Evolutionary conservation across 2,329 filamentous ascomycete genomes (phyloP), one percentile per base, ranked within the genome.

Genomic region (Fusarium sp.): DNA sequence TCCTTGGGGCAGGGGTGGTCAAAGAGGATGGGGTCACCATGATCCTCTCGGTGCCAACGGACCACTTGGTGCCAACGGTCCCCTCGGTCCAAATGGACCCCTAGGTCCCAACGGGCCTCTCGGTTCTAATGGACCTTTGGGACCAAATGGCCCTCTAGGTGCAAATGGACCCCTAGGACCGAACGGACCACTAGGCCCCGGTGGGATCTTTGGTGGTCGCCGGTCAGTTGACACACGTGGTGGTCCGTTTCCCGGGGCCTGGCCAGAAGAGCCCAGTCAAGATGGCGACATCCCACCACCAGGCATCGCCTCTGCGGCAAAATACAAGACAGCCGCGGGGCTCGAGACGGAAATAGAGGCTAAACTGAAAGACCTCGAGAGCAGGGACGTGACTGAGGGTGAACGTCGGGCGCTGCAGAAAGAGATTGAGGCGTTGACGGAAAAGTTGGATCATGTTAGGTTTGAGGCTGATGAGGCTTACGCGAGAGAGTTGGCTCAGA

Each of bases 381-480:
- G 76, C 20, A 65, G 72, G 7, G 71, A 72, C 11, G 61, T 73
- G n/a, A 69, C 78, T 1, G 67, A 70, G 13, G 64, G 57, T 10
- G 69, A 73, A 33, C 71, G 68, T 44, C 53, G 57, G 6, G 75
- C 70, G 6, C 38, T 74, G 34, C 78, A 79, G 57, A 75, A 69
- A 62, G 79, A 81, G 68, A 74, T 84, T 40, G 78, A 81, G 61
- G 75, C 73, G 31, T 70, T 86, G 59, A 79, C 78, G 42, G 65
- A 69, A 11, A 76, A 77, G 50, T 70, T 85, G 25, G 79, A 82
- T 56, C 61, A 67, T 60, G 61, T 85, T 59, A 75, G 78, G 64
- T 64, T 83, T 6, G 80, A 84, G 73, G 83, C 81, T 2, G 83
- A 86, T 57, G 84, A 81, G 71, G 79, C 82, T 65, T 83, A 83